phyloP scores from a whole-genome alignment of 306 rosid species.

The Castanospermum australe region DNA sequence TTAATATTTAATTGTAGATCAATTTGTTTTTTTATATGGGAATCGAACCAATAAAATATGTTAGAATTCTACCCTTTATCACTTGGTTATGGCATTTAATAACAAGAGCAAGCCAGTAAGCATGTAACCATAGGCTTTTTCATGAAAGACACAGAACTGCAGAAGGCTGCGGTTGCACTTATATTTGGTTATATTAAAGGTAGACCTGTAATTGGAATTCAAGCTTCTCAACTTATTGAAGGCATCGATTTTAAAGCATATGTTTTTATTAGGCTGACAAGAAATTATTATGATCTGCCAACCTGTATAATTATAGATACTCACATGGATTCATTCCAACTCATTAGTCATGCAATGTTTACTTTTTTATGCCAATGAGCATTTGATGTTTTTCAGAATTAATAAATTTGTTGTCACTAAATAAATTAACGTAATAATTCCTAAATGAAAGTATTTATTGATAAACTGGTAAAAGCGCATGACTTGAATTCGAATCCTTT shows the following conservation, averaged over 20 bases:
- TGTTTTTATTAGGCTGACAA: not conserved
- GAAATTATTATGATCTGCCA: not conserved
- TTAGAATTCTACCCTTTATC: too few species aligned
- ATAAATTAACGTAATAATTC: too few species aligned
- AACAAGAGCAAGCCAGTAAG: too few species aligned
- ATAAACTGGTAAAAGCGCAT: too few species aligned
- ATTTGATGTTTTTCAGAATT: not conserved
- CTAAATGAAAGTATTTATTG: too few species aligned
- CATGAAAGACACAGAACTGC: not conserved
- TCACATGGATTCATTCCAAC: not conserved
- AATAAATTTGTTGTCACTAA: too few species aligned
- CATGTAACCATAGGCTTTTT: not conserved
- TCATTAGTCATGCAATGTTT: not conserved
- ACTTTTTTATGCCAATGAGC: too few species aligned
- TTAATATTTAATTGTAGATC: too few species aligned
- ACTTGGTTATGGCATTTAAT: too few species aligned
- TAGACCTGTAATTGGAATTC: not conserved
- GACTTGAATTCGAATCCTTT: too few species aligned
- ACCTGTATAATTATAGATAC: not conserved
- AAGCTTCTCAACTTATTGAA: not conserved
- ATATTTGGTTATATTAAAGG: not conserved
- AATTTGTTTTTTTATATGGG: too few species aligned
- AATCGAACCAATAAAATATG: too few species aligned
- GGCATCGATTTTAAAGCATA: not conserved
- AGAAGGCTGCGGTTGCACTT: not conserved